phyloP scores from a whole-genome alignment of 345 rosid genomes.

The Melaleuca alternifolia region DNA sequence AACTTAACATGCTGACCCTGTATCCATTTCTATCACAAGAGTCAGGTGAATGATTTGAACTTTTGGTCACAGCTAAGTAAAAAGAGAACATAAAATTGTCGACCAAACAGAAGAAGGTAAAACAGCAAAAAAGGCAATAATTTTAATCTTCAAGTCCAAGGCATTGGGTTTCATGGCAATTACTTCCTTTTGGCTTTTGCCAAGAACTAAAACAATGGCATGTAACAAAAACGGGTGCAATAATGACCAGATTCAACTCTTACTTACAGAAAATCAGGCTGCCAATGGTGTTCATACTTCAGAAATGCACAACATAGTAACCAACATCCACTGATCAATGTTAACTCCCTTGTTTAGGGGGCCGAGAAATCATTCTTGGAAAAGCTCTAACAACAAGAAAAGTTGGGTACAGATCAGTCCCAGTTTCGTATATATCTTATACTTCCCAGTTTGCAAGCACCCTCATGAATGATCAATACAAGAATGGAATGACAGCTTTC shows the following conservation, averaged over 20 bases:
- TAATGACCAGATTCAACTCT: background rate
- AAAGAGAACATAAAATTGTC: background rate
- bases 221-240: background rate
- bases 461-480: slow-evolving; percentile 21
- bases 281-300: background rate
- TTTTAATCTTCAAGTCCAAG: background rate
- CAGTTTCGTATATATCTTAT: background rate
- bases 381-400: background rate
- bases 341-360: background rate
- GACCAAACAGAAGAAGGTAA: background rate
- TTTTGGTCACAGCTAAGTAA: background rate
- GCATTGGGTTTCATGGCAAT: background rate
- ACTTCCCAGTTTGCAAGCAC: background rate
- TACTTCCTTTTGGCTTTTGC: background rate
- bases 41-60: background rate
- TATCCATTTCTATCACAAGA: background rate
- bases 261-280: background rate
- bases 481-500: slow-evolving; percentile 70
- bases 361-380: background rate
- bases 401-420: background rate
- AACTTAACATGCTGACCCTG: background rate
- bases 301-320: background rate
- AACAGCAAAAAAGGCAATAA: background rate
- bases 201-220: background rate
- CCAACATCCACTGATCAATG: background rate